Base-by-base conservation (phyloP, 2,329 filamentous ascomycete species). In the Gnomoniopsis smithogilvyi region DNA sequence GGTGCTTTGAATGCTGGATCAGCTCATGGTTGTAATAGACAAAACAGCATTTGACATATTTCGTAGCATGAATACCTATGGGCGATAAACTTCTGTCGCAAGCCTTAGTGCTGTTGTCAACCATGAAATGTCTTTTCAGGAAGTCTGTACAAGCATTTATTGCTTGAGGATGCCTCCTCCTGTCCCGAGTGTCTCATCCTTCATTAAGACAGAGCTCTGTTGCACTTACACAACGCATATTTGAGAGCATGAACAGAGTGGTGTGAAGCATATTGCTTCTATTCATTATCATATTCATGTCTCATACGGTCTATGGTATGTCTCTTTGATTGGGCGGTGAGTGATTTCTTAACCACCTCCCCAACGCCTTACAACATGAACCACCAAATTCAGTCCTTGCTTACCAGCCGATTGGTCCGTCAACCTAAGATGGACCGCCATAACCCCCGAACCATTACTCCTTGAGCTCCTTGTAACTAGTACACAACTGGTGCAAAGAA, bases 261-360 rank as follows among this genome's bases (percentile, higher is more conserved):
- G 26, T 30, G 26, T 41, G 48, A 33, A 21, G 49, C 30, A 51
- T 14, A 22, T 19, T 3, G 15, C n/a, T 38, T 26, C 6, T 19
- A 4, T 36, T 36, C 33, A 36, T 22, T 6, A 36, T 52, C 51
- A 52, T 52, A 6, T 41, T 52, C 51, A 38, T 41, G 19, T 41
- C 51, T 52, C 51, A 45, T 52, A 36, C 51, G 33, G 51, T 54
- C 41, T 54, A 54, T 54, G 41, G 43, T 48, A 54, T 54, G 45
- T 47, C 45, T 47, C 45, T 30, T 47, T 30, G 19, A 38, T 30
- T 22, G 43, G 41, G 43, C n/a, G 26, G 51, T 30, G 51, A 43
- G 17, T 14, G 38, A 26, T 19, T n/a, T 15, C 34, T 30, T 24
- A 14, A 15, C 51, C 38, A 33, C 30, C 30, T 30, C 22, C 26